Conservation (phyloP, 75 land plant genomes). For the Picea sitchensis region DNA sequence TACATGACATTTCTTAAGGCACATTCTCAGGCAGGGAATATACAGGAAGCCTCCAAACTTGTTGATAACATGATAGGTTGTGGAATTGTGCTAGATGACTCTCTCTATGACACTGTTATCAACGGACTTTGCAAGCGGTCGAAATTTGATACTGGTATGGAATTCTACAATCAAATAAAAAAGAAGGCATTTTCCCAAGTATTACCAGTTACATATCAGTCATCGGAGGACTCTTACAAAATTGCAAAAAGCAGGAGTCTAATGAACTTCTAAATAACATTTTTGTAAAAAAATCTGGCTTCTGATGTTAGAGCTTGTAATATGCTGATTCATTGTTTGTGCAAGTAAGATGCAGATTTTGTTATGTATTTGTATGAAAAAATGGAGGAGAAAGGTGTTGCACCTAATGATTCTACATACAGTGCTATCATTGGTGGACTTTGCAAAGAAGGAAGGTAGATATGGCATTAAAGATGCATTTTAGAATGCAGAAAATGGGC, state of each 20-base stretch:
- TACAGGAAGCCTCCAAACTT: too few species aligned
- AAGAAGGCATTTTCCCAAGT: too few species aligned
- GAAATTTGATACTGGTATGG: too few species aligned
- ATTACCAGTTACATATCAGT: too few species aligned
- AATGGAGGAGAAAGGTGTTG: background rate
- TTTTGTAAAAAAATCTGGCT: constrained; percentile 29
- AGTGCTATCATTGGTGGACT: constrained; percentile 20
- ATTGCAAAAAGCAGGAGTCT: background rate
- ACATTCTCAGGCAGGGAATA: constrained; percentile 10
- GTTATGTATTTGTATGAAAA: constrained; percentile 20
- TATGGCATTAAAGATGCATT: constrained; percentile 15
- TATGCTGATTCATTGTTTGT: constrained; percentile 23
- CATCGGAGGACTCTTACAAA: too few species aligned
- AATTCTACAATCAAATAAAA: too few species aligned
- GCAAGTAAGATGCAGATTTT: constrained; percentile 26
- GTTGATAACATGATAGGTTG: too few species aligned
- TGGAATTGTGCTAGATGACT: too few species aligned
- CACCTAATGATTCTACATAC: constrained; percentile 15
- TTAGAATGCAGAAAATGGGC: constrained; percentile 24
- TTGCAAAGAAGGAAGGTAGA: constrained; percentile 19
- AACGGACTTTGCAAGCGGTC: too few species aligned
- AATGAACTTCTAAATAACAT: constrained; percentile 26
- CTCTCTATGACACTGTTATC: too few species aligned
- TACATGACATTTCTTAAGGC: constrained; percentile 5
- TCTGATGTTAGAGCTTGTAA: constrained; percentile 16